These are phyloP conservation scores for Aspergillus transmontanensis DNA, from an alignment of 2,329 filamentous ascomycete genomes.

Conservation along the genomic window DNA sequence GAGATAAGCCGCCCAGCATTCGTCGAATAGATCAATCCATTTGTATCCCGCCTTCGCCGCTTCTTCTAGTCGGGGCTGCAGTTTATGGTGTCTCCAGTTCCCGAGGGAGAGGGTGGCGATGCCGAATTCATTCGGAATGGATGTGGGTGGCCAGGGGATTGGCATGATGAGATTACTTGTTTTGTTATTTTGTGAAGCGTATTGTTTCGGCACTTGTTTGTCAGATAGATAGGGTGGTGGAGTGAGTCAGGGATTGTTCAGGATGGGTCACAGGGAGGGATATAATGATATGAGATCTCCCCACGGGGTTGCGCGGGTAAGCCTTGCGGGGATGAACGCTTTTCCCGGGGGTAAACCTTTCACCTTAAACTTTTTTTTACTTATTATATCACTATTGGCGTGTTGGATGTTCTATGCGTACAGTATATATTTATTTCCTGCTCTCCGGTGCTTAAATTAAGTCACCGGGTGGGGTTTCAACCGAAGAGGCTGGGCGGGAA, in stretches of 20 bases:
- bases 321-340: not conserved
- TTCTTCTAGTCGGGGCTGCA: conserved; percentile 30
- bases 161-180: conserved; percentile 10
- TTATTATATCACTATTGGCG: not conserved
- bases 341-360: not conserved
- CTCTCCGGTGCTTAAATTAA: no score
- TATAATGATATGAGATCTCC: not conserved
- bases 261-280: not conserved
- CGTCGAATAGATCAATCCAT: conserved; percentile 39
- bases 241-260: not conserved
- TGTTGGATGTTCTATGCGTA: no score
- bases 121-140: conserved; percentile 25
- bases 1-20: conserved; percentile 38
- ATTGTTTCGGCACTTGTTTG: no score
- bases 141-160: conserved; percentile 19
- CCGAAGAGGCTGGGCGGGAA: no score
- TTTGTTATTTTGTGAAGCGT: not conserved
- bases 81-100: conserved; percentile 30
- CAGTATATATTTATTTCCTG: no score
- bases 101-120: conserved; percentile 39
- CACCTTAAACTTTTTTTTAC: not conserved
- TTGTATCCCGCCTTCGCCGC: conserved; percentile 34
- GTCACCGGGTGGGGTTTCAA: no score
- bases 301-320: not conserved
- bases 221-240: not conserved